These are phyloP conservation scores for Allium fistulosum DNA, from an alignment of 106 monocot genomes.

Conservation along the genomic window DNA sequence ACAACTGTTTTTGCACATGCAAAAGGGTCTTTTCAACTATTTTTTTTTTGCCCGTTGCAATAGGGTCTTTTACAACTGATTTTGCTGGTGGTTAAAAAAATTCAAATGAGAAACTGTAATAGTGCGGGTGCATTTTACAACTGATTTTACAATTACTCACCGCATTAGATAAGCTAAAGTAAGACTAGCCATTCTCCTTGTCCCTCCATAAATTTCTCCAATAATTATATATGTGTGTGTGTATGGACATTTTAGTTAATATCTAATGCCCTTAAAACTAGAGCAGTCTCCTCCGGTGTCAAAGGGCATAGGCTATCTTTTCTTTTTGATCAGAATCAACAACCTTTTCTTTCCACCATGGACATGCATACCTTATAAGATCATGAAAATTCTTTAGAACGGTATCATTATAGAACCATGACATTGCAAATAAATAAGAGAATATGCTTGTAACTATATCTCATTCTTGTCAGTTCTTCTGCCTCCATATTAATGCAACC, in stretches of 20 bases:
- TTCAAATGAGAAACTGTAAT: too few relatives aligned
- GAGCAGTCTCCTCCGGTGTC: conserved; percentile 91
- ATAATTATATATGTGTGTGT: too few relatives aligned
- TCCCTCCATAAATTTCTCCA: conserved; percentile 92
- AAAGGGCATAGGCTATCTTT: conserved; percentile 87
- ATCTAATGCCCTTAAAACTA: conserved; percentile 65
- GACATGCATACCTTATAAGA: conserved; percentile 98
- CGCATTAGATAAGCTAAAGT: conserved; percentile 59
- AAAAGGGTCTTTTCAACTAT: too few relatives aligned
- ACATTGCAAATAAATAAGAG: too few relatives aligned
- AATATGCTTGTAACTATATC: too few relatives aligned
- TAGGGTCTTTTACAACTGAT: too few relatives aligned
- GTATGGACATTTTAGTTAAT: conserved; percentile 47
- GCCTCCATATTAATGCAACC: conserved; percentile 73
- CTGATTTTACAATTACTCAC: conserved; percentile 20
- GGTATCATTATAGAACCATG: too few relatives aligned
- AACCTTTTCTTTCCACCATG: conserved; percentile 99
- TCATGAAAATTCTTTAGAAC: too few relatives aligned
- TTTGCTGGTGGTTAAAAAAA: too few relatives aligned
- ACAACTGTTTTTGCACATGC: too few relatives aligned
- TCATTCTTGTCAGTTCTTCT: conserved; percentile 74
- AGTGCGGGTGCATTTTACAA: background rate
- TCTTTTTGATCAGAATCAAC: conserved; percentile 72
- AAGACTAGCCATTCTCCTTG: conserved; percentile 67
- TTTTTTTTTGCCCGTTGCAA: too few relatives aligned